Conservation (phyloP, 345 rosid species). For the Melaleuca alternifolia region DNA sequence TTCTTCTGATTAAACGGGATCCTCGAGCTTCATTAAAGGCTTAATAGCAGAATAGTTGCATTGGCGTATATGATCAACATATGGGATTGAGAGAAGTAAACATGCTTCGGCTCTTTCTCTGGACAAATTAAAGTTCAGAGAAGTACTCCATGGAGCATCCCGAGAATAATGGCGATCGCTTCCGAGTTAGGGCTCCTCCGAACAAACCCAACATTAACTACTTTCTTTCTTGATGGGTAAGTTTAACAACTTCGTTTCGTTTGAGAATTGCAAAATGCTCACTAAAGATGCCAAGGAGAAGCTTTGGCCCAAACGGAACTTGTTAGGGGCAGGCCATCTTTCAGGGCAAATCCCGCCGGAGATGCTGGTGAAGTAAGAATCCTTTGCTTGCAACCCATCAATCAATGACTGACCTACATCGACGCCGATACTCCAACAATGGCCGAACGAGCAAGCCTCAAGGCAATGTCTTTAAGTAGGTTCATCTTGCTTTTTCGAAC, state of each 20-base stretch:
- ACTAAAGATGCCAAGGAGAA: background rate
- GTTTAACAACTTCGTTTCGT: background rate
- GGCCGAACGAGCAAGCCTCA: background rate
- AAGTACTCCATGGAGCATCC: background rate
- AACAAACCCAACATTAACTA: background rate
- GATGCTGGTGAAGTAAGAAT: background rate
- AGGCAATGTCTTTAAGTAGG: background rate
- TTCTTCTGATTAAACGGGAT: background rate
- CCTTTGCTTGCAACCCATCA: background rate
- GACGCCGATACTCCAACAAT: background rate
- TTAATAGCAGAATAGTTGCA: background rate
- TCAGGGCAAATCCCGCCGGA: background rate
- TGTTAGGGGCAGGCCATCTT: background rate
- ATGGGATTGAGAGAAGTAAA: background rate
- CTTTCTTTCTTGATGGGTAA: background rate
- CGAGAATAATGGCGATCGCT: background rate
- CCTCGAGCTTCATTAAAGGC: background rate
- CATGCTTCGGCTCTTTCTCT: background rate
- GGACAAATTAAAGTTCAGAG: background rate
- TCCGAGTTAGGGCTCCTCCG: background rate
- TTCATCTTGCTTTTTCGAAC: background rate
- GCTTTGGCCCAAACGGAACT: background rate
- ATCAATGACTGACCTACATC: background rate
- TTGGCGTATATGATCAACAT: background rate
- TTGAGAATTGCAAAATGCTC: background rate